Conservation (phyloP, 352 stramenopile genomes). For the Globisporangium paroecandrum region DNA sequence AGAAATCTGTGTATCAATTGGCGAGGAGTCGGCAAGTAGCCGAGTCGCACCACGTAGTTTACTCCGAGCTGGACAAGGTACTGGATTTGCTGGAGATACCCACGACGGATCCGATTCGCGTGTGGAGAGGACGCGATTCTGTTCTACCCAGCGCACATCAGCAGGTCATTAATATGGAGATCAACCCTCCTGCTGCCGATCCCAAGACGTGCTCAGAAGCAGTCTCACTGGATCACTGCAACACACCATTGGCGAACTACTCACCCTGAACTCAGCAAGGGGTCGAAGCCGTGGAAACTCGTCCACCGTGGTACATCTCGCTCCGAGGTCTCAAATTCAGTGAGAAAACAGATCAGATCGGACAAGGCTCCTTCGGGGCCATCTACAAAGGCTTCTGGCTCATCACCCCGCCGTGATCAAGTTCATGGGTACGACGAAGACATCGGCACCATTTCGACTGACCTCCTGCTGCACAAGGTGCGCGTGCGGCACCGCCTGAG, state of each 20-base stretch:
- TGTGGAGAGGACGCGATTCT: not conserved
- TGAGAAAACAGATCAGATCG: not conserved
- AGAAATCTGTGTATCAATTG: not conserved
- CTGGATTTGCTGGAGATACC: not conserved
- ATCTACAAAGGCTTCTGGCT: not conserved
- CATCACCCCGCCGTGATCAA: too few species aligned
- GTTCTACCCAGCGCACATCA: not conserved
- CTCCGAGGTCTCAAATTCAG: not conserved
- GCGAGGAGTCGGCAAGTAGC: not conserved
- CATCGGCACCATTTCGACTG: too few species aligned
- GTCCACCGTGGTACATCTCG: not conserved
- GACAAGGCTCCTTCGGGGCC: not conserved
- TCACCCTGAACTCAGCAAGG: not conserved
- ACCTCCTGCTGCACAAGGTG: too few species aligned
- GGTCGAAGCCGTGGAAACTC: not conserved
- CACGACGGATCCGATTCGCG: not conserved
- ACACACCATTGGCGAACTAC: not conserved
- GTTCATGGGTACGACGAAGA: too few species aligned
- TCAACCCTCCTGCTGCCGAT: not conserved
- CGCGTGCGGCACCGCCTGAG: too few species aligned
- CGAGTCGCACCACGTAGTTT: not conserved
- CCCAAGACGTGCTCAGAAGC: not conserved
- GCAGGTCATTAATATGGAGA: not conserved
- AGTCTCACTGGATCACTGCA: not conserved
- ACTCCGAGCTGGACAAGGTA: not conserved